Conservation (phyloP, 108 stramenopile genomes). For the Aurantiochytrium sp. region DNA sequence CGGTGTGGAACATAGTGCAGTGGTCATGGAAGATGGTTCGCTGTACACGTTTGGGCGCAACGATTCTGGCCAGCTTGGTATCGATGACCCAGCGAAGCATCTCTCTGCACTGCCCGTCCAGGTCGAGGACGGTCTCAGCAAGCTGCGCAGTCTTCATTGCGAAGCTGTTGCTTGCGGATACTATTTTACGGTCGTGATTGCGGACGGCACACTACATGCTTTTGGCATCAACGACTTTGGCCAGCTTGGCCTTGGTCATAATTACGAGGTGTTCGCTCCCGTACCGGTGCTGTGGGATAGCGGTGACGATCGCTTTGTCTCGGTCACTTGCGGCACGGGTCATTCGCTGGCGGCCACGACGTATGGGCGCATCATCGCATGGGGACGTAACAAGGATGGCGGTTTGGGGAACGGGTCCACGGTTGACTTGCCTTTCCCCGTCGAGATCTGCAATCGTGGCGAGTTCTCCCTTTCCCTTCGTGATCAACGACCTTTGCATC, state of each 20-base stretch:
- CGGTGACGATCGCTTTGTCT: not conserved
- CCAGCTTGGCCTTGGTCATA: not conserved
- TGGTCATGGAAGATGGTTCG: not conserved
- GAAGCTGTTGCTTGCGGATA: not conserved
- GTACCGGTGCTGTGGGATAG: not conserved
- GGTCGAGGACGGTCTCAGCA: constrained; percentile 7
- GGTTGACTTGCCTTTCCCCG: not conserved
- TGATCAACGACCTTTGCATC: not conserved
- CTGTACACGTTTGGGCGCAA: not conserved
- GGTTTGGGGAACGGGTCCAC: not conserved
- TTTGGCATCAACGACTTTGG: constrained; percentile 1
- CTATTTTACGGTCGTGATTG: not conserved
- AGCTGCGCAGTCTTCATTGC: constrained; percentile 10
- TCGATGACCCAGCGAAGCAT: not conserved
- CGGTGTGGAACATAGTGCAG: not conserved
- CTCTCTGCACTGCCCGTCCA: not conserved
- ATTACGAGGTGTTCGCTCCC: not conserved
- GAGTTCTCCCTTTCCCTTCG: not conserved
- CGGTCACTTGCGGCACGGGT: constrained; percentile 6
- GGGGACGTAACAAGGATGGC: constrained; percentile 10
- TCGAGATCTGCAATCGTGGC: not conserved
- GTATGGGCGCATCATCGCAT: not conserved
- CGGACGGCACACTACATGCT: not conserved
- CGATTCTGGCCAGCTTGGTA: not conserved
- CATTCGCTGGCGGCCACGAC: constrained; percentile 11